These are phyloP conservation scores for Cystoderma amianthinum DNA, from an alignment of 768 basidiomycete species.

Conservation along the genomic window DNA sequence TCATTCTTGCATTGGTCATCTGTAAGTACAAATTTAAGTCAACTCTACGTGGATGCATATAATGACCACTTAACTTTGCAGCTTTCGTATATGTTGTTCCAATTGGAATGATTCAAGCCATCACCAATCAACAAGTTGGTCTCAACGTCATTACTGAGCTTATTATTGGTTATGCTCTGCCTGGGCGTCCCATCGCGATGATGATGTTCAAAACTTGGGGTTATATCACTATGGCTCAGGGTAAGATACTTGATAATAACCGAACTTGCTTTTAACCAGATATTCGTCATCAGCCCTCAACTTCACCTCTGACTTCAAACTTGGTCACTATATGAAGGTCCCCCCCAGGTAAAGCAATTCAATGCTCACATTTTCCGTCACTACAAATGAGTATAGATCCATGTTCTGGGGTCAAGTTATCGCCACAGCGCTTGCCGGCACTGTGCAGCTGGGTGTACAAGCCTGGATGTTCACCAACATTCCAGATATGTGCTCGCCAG, in stretches of 20 bases:
- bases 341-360: slow-evolving; percentile 39
- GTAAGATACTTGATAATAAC: slow-evolving; percentile 7
- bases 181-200: slow-evolving; percentile 73
- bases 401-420: slow-evolving; percentile 73
- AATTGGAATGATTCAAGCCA: slow-evolving; percentile 57
- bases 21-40: slow-evolving; percentile 19
- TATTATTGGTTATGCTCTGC: slow-evolving; percentile 73
- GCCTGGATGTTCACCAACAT: slow-evolving; percentile 74
- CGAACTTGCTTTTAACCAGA: neutral
- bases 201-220: slow-evolving; percentile 88
- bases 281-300: slow-evolving; percentile 34
- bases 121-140: slow-evolving; percentile 76
- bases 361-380: neutral
- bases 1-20: slow-evolving; percentile 64
- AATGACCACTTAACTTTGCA: too few relatives aligned
- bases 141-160: slow-evolving; percentile 75
- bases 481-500: slow-evolving; percentile 44
- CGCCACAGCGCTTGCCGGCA: slow-evolving; percentile 62
- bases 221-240: slow-evolving; percentile 63
- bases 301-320: slow-evolving; percentile 75
- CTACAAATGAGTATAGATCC: slow-evolving; percentile 16
- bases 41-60: neutral
- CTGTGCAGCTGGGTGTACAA: slow-evolving; percentile 71
- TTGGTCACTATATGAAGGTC: slow-evolving; percentile 75
- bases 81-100: slow-evolving; percentile 70